Evolutionary conservation across 2,329 filamentous ascomycete species (phyloP).

Genomic region (Colletotrichum sp.): DNA sequence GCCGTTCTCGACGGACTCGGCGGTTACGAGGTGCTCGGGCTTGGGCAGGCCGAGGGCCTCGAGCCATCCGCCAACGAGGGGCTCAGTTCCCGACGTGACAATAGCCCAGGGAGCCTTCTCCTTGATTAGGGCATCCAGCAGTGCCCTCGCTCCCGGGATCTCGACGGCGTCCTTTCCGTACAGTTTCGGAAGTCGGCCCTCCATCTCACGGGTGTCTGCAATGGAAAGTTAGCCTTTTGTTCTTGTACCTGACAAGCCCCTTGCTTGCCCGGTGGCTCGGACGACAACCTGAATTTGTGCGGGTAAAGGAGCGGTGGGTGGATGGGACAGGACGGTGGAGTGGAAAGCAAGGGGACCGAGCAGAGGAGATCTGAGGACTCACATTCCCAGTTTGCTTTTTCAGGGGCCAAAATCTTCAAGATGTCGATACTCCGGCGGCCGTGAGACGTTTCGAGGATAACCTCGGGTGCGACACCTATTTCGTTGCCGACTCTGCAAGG

Average conservation of each 20-base stretch:
- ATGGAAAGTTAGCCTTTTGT: not conserved
- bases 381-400: conserved; percentile 95
- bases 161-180: conserved; percentile 82
- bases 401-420: conserved; percentile 77
- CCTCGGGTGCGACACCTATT: conserved; percentile 81
- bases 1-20: conserved; percentile 76
- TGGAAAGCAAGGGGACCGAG: conserved; percentile 5
- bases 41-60: conserved; percentile 67
- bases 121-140: conserved; percentile 71
- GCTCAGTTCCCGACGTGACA: conserved; percentile 75
- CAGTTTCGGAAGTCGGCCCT: conserved; percentile 76
- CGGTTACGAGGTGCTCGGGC: conserved; percentile 72
- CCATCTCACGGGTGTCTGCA: conserved; percentile 78
- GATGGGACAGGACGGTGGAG: not conserved
- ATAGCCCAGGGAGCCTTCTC: conserved; percentile 81
- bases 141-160: conserved; percentile 79
- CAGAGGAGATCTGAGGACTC: conserved; percentile 42
- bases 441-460: conserved; percentile 90
- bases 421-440: conserved; percentile 89
- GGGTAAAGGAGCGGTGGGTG: not conserved
- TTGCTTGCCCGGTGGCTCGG: not conserved
- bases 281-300: not conserved
- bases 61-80: conserved; percentile 76
- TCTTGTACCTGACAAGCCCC: conserved; percentile 1
- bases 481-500: conserved; percentile 73